Conservation (phyloP, 192 early-diverging fungal genomes). For the Rhizoclosmatium sp. region DNA sequence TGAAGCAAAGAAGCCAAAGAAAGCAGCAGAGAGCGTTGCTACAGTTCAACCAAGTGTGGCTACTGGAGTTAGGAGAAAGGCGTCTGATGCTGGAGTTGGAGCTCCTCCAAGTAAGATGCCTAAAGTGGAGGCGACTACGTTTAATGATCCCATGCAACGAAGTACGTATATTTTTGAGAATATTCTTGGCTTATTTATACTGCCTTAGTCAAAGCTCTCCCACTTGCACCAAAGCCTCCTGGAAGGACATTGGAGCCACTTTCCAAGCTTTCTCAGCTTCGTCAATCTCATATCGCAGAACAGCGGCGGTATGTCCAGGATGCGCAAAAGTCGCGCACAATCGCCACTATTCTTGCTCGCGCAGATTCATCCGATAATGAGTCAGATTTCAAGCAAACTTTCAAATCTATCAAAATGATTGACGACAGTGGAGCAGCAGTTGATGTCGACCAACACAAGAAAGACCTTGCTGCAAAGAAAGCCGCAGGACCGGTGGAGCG, state of each 20-base stretch:
- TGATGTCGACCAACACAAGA: neutral
- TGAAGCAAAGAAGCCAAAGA: conserved; percentile 23
- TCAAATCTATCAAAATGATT: conserved; percentile 22
- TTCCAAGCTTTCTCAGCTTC: conserved; percentile 29
- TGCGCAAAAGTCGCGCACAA: neutral
- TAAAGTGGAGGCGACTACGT: neutral
- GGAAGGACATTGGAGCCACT: neutral
- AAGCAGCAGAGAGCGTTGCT: neutral
- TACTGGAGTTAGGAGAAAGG: conserved; percentile 9
- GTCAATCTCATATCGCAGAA: conserved; percentile 22
- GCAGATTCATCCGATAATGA: conserved; percentile 29
- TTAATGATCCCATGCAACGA: conserved; percentile 6
- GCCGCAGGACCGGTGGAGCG: neutral
- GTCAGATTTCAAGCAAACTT: neutral
- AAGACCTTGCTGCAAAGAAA: neutral
- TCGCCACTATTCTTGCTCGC: conserved; percentile 12
- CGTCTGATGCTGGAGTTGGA: neutral
- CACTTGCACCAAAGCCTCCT: neutral
- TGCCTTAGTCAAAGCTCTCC: conserved; percentile 11
- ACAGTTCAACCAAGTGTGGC: neutral
- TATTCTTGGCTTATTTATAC: neutral
- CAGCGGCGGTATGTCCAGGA: conserved; percentile 5
- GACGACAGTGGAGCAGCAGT: conserved; percentile 23
- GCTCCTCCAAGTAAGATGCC: neutral
- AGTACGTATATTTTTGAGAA: conserved; percentile 4